Evolutionary conservation across 495 filamentous ascomycete genomes (phyloP), one percentile per base, ranked within the genome.

Genomic region (Pyrenopolyporus hunteri): DNA sequence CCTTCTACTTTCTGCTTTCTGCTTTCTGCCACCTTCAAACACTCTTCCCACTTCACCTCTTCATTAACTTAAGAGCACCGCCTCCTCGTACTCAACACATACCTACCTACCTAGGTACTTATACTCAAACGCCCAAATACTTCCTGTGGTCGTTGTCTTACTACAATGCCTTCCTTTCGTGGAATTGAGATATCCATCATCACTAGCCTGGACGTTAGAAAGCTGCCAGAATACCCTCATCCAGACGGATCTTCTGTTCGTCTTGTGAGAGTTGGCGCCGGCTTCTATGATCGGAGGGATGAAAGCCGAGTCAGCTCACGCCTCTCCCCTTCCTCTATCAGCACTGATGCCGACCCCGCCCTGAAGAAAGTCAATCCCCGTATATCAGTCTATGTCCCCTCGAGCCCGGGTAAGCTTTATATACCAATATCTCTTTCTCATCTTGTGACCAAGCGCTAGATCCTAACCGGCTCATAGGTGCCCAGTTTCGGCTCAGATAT

Each of bases 311-410:
- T 19, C 10, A 47, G 40, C 17, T 45, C 46, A 7, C 20, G 9
- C 11, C 49, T 35, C 11, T 49, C 40, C 25, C 3, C 25, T 17
- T 53, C 46, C 29, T 28, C 43, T 26, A 36, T 14, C 39, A 22
- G 20, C 32, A 47, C 56, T 13, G 49, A 56, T 37, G 14, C 44
- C 13, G 63, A 64, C 40, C 63, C 66, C 11, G 50, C 59, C 22
- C 53, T 64, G 17, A 72, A 60, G 57, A 78, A 77, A 50, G 32
- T 68, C 25, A 70, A 74, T 9, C 76, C 78, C 0, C 71, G 57
- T 17, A 63, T 75, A 25, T 77, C 80, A 4, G 79, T 81, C 29
- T 83, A 82, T 46, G 75, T 83, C 16, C 77, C 79, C 2, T 82
- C 80, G 0, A 52, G 73, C 0, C 74, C 80, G 53, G 79, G 81